These are phyloP conservation scores for Chondrus crispus DNA, from an alignment of 23 red algal species.

Conservation along the genomic window DNA sequence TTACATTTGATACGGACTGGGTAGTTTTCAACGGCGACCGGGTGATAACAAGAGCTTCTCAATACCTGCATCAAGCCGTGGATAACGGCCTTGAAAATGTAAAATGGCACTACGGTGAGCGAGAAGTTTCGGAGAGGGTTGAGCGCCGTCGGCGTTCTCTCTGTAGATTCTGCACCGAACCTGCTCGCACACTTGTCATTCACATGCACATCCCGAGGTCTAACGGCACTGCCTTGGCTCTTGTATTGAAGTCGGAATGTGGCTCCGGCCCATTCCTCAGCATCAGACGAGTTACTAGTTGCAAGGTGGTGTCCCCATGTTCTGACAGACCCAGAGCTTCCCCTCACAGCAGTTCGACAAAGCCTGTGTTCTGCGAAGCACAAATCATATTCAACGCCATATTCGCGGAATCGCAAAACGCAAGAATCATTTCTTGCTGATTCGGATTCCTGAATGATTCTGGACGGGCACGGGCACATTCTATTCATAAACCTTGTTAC, in stretches of 20 bases:
- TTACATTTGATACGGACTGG: too few relatives aligned
- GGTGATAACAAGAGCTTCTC: too few relatives aligned
- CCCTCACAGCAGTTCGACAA: neutral
- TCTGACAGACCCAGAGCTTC: constrained; percentile 6
- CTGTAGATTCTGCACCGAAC: constrained; percentile 10
- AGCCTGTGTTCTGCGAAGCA: constrained; percentile 31
- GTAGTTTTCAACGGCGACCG: too few relatives aligned
- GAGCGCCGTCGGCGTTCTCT: neutral
- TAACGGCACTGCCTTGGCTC: constrained; percentile 34
- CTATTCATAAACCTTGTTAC: constrained; percentile 32
- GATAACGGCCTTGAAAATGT: too few relatives aligned
- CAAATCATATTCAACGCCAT: constrained; percentile 8
- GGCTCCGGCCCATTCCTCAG: constrained; percentile 20
- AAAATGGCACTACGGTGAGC: neutral
- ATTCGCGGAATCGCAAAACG: constrained; percentile 28
- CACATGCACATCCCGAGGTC: constrained; percentile 61
- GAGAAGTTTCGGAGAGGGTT: constrained; percentile 1
- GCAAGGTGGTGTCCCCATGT: constrained; percentile 36
- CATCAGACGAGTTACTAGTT: constrained; percentile 51
- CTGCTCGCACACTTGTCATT: constrained; percentile 25
- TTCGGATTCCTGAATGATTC: constrained; percentile 36
- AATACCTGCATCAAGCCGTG: too few relatives aligned
- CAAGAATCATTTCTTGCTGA: constrained; percentile 25
- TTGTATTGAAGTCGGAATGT: constrained; percentile 46
- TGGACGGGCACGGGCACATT: constrained; percentile 22